phyloP scores from a whole-genome alignment of 2,329 filamentous ascomycete genomes.

The Gyromitra esculenta region DNA sequence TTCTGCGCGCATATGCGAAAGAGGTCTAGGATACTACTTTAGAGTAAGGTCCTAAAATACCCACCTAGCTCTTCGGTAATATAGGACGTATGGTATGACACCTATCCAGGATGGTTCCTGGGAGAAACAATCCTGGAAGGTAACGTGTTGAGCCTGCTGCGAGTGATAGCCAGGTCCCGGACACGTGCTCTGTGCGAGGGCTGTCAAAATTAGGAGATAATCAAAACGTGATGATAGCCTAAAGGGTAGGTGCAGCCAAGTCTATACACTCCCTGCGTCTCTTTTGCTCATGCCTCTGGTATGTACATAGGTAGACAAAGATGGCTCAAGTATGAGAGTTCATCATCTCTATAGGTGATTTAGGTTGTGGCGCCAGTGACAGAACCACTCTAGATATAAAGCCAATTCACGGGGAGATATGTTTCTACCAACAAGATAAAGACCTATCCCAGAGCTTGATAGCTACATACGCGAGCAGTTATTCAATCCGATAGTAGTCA shows the following conservation, averaged over 20 bases:
- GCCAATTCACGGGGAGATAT: constrained; percentile 12
- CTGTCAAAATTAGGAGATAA: constrained; percentile 23
- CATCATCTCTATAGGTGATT: constrained; percentile 5
- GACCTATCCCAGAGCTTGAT: constrained; percentile 20
- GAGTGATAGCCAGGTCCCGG: constrained; percentile 45
- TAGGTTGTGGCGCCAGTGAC: neutral
- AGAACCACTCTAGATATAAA: constrained; percentile 12
- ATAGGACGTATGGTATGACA: constrained; percentile 33
- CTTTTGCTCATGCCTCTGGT: constrained; percentile 11
- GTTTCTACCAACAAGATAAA: constrained; percentile 21
- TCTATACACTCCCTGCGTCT: constrained; percentile 14
- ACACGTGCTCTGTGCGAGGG: constrained; percentile 48
- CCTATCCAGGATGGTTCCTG: constrained; percentile 35
- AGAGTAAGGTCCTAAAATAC: constrained; percentile 44
- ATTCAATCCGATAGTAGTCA: constrained; percentile 15
- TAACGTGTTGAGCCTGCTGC: constrained; percentile 26
- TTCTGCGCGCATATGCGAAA: constrained; percentile 12
- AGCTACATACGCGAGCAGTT: constrained; percentile 2
- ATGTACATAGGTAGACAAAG: neutral
- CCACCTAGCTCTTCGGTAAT: constrained; percentile 43
- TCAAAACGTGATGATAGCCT: constrained; percentile 28
- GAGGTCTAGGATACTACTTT: constrained; percentile 40
- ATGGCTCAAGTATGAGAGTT: neutral
- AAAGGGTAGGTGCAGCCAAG: constrained; percentile 42
- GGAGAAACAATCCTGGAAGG: constrained; percentile 27